Evolutionary conservation across 176 grass and related monocot genomes (phyloP).

Genomic region (Eremochloa ophiuroides): DNA sequence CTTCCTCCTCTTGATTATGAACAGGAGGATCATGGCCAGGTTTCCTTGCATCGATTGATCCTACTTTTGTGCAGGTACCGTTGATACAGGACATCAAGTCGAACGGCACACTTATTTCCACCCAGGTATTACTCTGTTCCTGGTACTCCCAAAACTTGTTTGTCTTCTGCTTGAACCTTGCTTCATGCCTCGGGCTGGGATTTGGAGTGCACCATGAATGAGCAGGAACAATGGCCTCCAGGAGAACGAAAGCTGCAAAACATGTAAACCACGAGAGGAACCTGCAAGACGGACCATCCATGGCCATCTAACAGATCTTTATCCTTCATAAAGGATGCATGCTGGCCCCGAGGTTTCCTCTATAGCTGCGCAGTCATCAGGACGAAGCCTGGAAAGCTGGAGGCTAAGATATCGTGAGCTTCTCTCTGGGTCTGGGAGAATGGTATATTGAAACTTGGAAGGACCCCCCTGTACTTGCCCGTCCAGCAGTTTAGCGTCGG

Average conservation of each 20-base stretch:
- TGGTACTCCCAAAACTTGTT: conserved; percentile 86
- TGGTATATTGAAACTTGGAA: conserved; percentile 31
- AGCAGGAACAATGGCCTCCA: conserved; percentile 43
- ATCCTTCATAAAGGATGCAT: conserved; percentile 26
- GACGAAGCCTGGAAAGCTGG: conserved; percentile 20
- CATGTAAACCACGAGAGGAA: conserved; percentile 24
- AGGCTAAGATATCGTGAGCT: conserved; percentile 27
- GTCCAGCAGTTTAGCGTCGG: conserved; percentile 20
- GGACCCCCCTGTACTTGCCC: conserved; percentile 25
- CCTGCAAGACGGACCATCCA: conserved; percentile 35
- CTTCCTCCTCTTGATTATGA: conserved; percentile 17
- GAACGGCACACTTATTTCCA: conserved; percentile 77
- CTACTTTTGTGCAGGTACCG: conserved; percentile 75
- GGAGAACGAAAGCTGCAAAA: conserved; percentile 30
- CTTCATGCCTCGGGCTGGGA: conserved; percentile 35
- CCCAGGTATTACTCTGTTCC: conserved; percentile 89
- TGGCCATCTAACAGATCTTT: conserved; percentile 30
- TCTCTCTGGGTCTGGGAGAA: conserved; percentile 32
- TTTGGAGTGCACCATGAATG: conserved; percentile 53
- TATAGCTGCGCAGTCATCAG: conserved; percentile 12
- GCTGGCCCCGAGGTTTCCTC: conserved; percentile 15
- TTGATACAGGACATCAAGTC: conserved; percentile 90
- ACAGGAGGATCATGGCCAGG: conserved; percentile 15
- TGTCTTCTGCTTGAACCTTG: conserved; percentile 80
- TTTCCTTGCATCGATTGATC: conserved; percentile 47